Conservation (phyloP, 768 basidiomycete genomes). For the Cantharellus cinnabarinus region DNA sequence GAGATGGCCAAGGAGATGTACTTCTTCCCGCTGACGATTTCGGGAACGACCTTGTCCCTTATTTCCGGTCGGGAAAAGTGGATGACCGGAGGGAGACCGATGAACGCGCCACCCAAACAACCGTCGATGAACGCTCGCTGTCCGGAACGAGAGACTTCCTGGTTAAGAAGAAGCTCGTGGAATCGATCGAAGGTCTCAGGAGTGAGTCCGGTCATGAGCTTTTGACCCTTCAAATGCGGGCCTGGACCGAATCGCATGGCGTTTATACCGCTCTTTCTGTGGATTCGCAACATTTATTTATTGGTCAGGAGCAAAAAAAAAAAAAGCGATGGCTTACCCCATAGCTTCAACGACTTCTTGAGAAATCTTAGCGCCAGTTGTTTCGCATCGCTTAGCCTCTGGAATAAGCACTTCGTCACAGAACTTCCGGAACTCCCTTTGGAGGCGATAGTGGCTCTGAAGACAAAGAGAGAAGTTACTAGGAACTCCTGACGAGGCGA, state of each 20-base stretch:
- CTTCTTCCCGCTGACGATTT: conserved; percentile 57
- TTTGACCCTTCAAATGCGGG: conserved; percentile 63
- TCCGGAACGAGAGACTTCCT: conserved; percentile 65
- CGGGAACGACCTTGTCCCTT: conserved; percentile 45
- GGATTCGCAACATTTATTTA: conserved; percentile 44
- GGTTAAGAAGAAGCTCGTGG: conserved; percentile 69
- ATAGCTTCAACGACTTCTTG: conserved; percentile 73
- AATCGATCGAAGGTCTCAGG: conserved; percentile 88
- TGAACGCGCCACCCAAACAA: conserved; percentile 47
- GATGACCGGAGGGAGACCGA: conserved; percentile 53
- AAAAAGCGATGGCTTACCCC: conserved; percentile 15
- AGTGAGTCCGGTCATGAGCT: conserved; percentile 54
- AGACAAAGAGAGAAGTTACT: conserved; percentile 3
- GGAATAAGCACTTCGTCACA: conserved; percentile 33
- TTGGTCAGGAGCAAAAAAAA: conserved; percentile 14
- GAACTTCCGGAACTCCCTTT: conserved; percentile 54
- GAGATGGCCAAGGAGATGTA: conserved; percentile 79
- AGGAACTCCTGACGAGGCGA: not conserved
- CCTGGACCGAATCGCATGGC: conserved; percentile 85
- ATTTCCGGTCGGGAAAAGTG: conserved; percentile 70
- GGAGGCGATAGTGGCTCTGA: conserved; percentile 48
- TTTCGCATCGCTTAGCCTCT: conserved; percentile 63
- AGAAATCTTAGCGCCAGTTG: conserved; percentile 67
- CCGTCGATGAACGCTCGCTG: conserved; percentile 66
- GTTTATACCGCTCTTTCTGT: conserved; percentile 35